Percentiles rank a stretch among this genome's conserved stretches.
Evolutionary conservation across 2,329 filamentous ascomycete species (phyloP).

Genomic region (Nigrospora oryzae): DNA sequence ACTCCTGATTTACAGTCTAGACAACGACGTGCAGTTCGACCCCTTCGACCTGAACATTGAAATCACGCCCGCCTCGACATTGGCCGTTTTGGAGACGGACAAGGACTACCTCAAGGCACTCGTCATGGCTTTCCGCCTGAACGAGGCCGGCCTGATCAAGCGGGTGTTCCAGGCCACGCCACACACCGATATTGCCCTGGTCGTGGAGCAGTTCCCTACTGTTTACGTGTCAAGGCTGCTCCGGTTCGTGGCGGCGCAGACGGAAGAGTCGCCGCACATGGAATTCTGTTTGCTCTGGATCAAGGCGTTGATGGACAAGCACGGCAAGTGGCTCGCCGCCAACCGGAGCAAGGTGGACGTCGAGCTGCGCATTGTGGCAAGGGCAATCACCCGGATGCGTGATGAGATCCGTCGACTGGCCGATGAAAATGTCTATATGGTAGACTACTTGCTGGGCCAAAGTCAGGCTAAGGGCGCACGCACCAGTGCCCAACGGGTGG

Average conservation of each 20-base stretch:
- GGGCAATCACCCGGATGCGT: conserved; percentile 71
- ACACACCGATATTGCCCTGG: conserved; percentile 62
- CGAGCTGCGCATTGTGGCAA: conserved; percentile 74
- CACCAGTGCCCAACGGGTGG: conserved; percentile 4
- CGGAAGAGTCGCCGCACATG: conserved; percentile 84
- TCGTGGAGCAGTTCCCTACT: conserved; percentile 69
- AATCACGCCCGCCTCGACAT: conserved; percentile 79
- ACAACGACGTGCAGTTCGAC: conserved; percentile 78
- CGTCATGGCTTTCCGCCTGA: conserved; percentile 95
- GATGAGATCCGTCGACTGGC: conserved; percentile 75
- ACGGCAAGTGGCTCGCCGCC: conserved; percentile 78
- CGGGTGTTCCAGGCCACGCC: conserved; percentile 82
- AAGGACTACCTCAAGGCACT: conserved; percentile 84
- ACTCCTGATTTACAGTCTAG: conserved; percentile 85
- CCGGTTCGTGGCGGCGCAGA: conserved; percentile 79
- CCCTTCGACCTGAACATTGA: conserved; percentile 93
- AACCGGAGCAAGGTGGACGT: conserved; percentile 72
- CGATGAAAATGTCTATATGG: conserved; percentile 81
- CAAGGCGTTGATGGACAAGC: conserved; percentile 69
- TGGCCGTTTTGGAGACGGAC: conserved; percentile 57
- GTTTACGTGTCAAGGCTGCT: conserved; percentile 83
- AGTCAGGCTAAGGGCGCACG: conserved; percentile 17
- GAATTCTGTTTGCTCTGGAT: conserved; percentile 96
- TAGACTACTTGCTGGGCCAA: conserved; percentile 68
- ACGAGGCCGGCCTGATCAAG: conserved; percentile 73